These are phyloP conservation scores for Cyclotella distinguenda DNA, from an alignment of 108 stramenopile species.

Conservation along the genomic window DNA sequence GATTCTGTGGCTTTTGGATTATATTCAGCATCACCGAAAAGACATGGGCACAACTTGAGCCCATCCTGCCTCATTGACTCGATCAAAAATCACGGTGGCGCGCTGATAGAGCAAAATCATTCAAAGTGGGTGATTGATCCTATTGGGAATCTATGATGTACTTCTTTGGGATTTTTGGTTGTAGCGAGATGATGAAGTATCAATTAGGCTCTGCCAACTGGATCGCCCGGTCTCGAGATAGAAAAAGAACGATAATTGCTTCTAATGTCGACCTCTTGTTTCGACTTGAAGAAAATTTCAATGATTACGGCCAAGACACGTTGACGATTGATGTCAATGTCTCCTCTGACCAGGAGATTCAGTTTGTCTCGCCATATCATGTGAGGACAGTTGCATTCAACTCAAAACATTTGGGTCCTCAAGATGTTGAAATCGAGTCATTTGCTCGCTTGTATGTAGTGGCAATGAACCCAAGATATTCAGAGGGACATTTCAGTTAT, in stretches of 20 bases:
- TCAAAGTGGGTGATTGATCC: constrained; percentile 87
- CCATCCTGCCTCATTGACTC: constrained; percentile 51
- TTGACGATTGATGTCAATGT: neutral
- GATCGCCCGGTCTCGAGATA: constrained; percentile 57
- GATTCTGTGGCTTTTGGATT: constrained; percentile 73
- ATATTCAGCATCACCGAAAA: constrained; percentile 71
- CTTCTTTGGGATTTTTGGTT: constrained; percentile 81
- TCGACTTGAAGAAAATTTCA: constrained; percentile 21
- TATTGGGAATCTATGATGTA: constrained; percentile 82
- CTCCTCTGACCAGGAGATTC: constrained; percentile 51
- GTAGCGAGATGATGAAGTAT: constrained; percentile 49
- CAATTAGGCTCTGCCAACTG: constrained; percentile 72
- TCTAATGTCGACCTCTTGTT: constrained; percentile 84
- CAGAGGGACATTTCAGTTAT: constrained; percentile 80
- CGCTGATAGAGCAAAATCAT: constrained; percentile 50
- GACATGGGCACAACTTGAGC: constrained; percentile 83
- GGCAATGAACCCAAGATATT: constrained; percentile 93
- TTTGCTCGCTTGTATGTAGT: constrained; percentile 86
- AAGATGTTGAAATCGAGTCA: constrained; percentile 70
- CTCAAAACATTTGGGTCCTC: constrained; percentile 33
- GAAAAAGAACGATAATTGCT: constrained; percentile 59
- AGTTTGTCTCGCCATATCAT: constrained; percentile 60
- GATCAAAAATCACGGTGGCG: constrained; percentile 67
- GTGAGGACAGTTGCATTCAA: constrained; percentile 50
- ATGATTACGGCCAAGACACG: neutral